Conservation (phyloP, 805 yeast species). For the Candida rishiriensis region DNA sequence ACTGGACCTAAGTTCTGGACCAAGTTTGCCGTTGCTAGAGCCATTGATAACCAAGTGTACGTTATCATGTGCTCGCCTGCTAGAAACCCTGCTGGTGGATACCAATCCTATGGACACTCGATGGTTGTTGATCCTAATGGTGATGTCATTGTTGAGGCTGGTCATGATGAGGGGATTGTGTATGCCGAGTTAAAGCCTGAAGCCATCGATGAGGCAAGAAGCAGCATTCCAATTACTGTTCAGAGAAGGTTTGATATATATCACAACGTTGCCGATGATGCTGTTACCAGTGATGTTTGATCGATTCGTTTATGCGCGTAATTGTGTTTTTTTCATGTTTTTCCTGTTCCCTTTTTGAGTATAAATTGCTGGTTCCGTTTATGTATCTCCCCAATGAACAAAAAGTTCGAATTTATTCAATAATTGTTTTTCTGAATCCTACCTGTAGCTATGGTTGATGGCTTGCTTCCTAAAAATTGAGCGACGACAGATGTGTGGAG, state of each 20-base stretch:
- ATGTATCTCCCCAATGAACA: too few species aligned
- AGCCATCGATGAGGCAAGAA: slow-evolving; percentile 51
- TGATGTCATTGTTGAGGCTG: slow-evolving; percentile 63
- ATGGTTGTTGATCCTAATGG: slow-evolving; percentile 63
- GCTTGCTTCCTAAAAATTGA: too few species aligned
- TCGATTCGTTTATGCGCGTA: too few species aligned
- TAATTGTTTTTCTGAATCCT: too few species aligned
- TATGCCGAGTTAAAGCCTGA: slow-evolving; percentile 71
- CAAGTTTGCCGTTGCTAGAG: slow-evolving; percentile 64
- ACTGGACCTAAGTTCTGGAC: slow-evolving; percentile 87
- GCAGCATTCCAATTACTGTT: slow-evolving; percentile 60
- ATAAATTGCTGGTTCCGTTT: too few species aligned
- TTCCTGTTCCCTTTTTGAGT: too few species aligned
- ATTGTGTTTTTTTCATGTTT: too few species aligned
- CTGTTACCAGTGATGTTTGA: slow-evolving; percentile 17
- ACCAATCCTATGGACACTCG: slow-evolving; percentile 67
- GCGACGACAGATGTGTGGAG: too few species aligned
- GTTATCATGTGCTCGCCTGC: slow-evolving; percentile 87
- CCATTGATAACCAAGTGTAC: slow-evolving; percentile 70
- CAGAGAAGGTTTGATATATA: slow-evolving; percentile 74
- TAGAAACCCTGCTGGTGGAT: slow-evolving; percentile 52
- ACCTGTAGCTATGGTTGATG: too few species aligned
- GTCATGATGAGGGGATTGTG: slow-evolving; percentile 70
- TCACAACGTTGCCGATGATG: slow-evolving; percentile 35
- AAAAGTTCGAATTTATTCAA: too few species aligned